Evolutionary conservation across 2,329 filamentous ascomycete species (phyloP).

Genomic region (Fusarium pseudograminearum): DNA sequence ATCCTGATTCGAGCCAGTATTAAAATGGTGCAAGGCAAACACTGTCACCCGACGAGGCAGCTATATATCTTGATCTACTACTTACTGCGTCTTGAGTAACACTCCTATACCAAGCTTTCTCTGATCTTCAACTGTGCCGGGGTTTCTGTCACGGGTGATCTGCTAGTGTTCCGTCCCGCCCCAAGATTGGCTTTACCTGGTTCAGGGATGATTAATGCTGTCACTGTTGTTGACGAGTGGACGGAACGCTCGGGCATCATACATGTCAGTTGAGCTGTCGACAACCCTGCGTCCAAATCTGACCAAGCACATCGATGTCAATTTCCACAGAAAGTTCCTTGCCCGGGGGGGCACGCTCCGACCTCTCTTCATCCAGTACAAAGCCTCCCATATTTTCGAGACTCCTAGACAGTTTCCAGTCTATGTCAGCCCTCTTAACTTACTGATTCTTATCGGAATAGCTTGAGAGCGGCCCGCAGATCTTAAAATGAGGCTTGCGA

Average conservation of each 20-base stretch:
- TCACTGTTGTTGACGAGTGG: too few species aligned
- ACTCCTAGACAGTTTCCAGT: too few species aligned
- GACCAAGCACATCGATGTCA: neutral
- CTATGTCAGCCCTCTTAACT: too few species aligned
- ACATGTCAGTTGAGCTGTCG: too few species aligned
- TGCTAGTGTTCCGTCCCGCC: neutral
- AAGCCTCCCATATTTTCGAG: too few species aligned
- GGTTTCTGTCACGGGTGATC: neutral
- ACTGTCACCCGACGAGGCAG: too few species aligned
- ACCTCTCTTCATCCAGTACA: neutral
- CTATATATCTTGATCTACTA: too few species aligned
- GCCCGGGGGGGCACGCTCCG: neutral
- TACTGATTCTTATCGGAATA: neutral
- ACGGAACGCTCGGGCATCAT: too few species aligned
- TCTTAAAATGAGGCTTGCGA: too few species aligned
- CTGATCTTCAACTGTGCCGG: neutral
- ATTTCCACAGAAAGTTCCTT: neutral
- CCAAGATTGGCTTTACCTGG: neutral
- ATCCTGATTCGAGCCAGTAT: neutral
- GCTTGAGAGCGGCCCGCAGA: too few species aligned
- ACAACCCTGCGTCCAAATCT: neutral
- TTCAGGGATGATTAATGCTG: neutral
- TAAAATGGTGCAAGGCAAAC: rapidly evolving
- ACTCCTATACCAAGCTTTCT: too few species aligned
- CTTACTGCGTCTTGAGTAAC: too few species aligned